phyloP scores from a whole-genome alignment of 2,329 filamentous ascomycete species.

The Ophiostoma sp. region DNA sequence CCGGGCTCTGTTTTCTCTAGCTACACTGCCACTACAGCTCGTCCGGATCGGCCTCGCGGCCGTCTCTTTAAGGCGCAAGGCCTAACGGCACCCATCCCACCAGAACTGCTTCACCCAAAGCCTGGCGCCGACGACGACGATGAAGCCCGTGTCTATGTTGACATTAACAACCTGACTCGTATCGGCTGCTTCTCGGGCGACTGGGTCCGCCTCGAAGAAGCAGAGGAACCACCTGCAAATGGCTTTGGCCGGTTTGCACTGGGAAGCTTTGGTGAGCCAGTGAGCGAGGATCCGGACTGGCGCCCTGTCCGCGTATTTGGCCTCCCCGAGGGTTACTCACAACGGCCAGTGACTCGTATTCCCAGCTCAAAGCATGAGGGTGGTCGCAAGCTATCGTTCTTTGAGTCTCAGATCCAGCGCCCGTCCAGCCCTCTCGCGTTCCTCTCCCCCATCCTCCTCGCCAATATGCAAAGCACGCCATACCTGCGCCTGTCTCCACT shows the following conservation, averaged over 20 bases:
- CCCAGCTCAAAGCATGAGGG: constrained; percentile 47
- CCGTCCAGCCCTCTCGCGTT: constrained; percentile 59
- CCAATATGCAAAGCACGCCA: constrained; percentile 73
- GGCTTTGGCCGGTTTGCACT: constrained; percentile 63
- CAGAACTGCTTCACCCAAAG: constrained; percentile 78
- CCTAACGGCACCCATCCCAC: constrained; percentile 63
- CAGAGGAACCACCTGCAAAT: constrained; percentile 65
- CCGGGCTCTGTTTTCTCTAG: constrained; percentile 86
- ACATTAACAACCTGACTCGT: constrained; percentile 76
- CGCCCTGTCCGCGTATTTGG: constrained; percentile 85
- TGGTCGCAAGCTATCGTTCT: constrained; percentile 54
- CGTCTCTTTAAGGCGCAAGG: constrained; percentile 82
- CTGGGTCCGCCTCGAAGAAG: constrained; percentile 81
- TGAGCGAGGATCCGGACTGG: constrained; percentile 60
- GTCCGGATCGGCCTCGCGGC: constrained; percentile 64
- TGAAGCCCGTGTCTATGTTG: constrained; percentile 83
- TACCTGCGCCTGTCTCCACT: constrained; percentile 75
- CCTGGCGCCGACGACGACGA: constrained; percentile 75
- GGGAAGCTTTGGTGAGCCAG: constrained; percentile 54
- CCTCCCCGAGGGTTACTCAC: constrained; percentile 68
- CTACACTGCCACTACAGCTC: constrained; percentile 77
- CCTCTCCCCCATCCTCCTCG: constrained; percentile 77
- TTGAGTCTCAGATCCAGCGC: constrained; percentile 62
- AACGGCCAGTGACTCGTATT: constrained; percentile 56
- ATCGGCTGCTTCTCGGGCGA: constrained; percentile 97